Evolutionary conservation across 2,329 filamentous ascomycete genomes (phyloP), one percentile per base, ranked within the genome.

Genomic region (Ceratocystis cubensis): DNA sequence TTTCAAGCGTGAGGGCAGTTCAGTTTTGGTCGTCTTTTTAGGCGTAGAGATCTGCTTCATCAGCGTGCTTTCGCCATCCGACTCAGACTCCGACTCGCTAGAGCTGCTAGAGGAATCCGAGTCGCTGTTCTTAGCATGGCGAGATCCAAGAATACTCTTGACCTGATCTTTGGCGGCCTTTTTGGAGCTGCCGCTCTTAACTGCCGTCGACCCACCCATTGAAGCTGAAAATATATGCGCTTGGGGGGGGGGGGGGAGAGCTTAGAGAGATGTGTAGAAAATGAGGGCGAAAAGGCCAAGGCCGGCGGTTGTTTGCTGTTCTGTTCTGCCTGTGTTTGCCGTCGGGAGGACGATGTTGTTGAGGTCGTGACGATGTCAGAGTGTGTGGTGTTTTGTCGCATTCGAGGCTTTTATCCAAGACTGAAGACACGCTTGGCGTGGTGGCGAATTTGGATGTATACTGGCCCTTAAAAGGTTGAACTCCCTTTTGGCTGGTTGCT

Each of bases 31-130:
- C 17, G 63, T 57, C 41, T 69, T 61, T 48, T 72, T 72, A 37
- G 69, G 44, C 28, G 68, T 56, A 25, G 69, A 69, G 45, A 59
- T 66, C 64, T 68, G 64, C 61, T 68, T 68, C 28, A 68, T 64
- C 8, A 68, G 61, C 33, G 50, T 66, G 66, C 33, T 15, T 61
- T 70, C 69, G 65, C 69, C 68, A 41, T 72, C 70, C 33, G 70
- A 69, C 8, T 72, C 71, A 30, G 71, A 71, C 8, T 72, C 71
- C 33, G 71, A 71, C 53, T 73, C 73, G 46, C 73, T 74, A 41
- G 74, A 73, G 66, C 72, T 74, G 64, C 68, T 70, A 1, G 69
- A 70, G 15, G 70, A 69, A 28, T 72, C 69, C 45, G 71, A 70
- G 6, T 68, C 67, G 61, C 37, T 66, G 50, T 46, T 68, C 3